phyloP scores from a whole-genome alignment of 2,329 filamentous ascomycete species.

The Trichoderma afroharzianum region DNA sequence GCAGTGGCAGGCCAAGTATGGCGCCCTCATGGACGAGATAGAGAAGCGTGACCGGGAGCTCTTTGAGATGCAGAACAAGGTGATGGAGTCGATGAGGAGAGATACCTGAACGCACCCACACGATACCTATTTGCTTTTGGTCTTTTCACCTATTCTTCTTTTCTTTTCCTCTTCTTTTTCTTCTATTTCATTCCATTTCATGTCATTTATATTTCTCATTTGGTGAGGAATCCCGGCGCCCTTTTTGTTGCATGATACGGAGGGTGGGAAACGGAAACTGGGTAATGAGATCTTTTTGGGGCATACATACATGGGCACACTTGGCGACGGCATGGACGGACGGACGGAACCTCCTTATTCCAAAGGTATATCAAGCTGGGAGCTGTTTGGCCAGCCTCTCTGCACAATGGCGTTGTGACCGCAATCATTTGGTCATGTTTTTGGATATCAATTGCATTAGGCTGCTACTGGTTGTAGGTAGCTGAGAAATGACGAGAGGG shows the following conservation, averaged over 20 bases:
- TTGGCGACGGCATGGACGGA: background rate
- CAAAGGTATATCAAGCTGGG: background rate
- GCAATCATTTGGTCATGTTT: background rate
- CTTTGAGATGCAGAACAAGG: conserved; percentile 38
- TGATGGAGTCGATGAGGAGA: conserved; percentile 38
- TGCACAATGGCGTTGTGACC: background rate
- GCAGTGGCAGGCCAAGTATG: conserved; percentile 52
- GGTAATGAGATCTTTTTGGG: background rate
- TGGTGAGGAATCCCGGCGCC: background rate
- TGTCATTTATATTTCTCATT: background rate
- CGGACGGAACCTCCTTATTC: background rate
- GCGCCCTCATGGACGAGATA: conserved; percentile 56
- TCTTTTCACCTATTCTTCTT: background rate
- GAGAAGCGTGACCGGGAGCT: conserved; percentile 55
- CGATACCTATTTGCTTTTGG: conserved; percentile 18
- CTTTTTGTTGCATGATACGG: background rate
- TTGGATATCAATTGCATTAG: background rate
- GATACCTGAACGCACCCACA: conserved; percentile 11
- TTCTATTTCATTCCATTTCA: background rate
- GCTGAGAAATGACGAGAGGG: background rate
- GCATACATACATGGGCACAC: background rate
- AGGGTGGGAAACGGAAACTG: background rate
- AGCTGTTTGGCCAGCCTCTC: background rate
- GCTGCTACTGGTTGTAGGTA: background rate
- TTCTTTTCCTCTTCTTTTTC: background rate